These are phyloP conservation scores for Coemansia sp. DNA, from an alignment of 192 early-diverging fungal genomes.

Conservation along the genomic window DNA sequence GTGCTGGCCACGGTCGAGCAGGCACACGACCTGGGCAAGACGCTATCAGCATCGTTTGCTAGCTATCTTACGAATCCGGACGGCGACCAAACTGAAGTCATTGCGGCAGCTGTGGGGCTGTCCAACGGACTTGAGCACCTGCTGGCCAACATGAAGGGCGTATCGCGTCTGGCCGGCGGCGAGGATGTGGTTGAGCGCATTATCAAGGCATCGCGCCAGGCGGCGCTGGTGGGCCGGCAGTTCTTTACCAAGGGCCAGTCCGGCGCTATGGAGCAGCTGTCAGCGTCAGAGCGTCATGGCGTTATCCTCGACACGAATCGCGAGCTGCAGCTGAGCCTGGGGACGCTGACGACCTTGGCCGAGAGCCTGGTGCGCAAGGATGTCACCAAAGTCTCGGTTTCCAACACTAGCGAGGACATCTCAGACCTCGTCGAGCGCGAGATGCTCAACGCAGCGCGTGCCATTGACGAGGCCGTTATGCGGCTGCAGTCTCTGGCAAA, in stretches of 20 bases:
- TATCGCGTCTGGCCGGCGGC: constrained; percentile 75
- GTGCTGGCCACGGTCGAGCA: constrained; percentile 90
- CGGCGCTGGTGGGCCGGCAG: constrained; percentile 65
- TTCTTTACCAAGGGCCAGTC: constrained; percentile 92
- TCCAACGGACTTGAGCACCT: constrained; percentile 82
- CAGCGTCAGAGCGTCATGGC: constrained; percentile 63
- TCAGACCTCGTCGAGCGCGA: constrained; percentile 90
- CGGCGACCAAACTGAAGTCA: constrained; percentile 84
- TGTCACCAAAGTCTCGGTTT: constrained; percentile 42
- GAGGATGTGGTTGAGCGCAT: constrained; percentile 82
- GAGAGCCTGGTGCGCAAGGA: constrained; percentile 73
- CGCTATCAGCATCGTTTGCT: constrained; percentile 58
- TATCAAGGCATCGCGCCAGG: constrained; percentile 59
- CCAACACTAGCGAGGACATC: constrained; percentile 67
- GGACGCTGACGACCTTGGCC: constrained; percentile 67
- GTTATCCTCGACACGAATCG: constrained; percentile 74
- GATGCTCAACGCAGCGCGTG: constrained; percentile 88
- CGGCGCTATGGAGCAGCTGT: constrained; percentile 60
- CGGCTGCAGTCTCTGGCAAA: constrained; percentile 77
- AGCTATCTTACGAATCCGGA: constrained; percentile 53
- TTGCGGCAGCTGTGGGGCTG: constrained; percentile 74
- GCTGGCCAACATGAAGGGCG: constrained; percentile 86
- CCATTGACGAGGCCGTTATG: constrained; percentile 87
- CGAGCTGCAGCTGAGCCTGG: constrained; percentile 72
- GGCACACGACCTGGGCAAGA: constrained; percentile 64